phyloP scores from a whole-genome alignment of 2,329 filamentous ascomycete species.

The Monosporascus sp. region DNA sequence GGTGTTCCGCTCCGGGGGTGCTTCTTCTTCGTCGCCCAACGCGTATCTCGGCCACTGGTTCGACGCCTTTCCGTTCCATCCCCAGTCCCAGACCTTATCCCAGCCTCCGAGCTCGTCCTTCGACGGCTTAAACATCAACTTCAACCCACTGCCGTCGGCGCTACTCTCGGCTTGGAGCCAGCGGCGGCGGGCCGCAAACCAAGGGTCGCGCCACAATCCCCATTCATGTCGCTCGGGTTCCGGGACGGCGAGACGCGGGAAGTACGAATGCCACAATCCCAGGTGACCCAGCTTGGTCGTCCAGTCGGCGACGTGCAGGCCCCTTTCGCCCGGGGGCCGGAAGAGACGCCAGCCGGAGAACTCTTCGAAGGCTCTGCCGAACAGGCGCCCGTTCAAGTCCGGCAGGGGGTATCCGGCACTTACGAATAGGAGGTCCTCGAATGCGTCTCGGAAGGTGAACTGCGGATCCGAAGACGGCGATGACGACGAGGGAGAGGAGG shows the following conservation, averaged over 20 bases:
- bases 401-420: conserved; percentile 37
- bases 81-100: background rate
- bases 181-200: background rate
- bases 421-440: conserved; percentile 50
- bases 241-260: conserved; percentile 12
- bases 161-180: background rate
- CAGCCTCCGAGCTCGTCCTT: background rate
- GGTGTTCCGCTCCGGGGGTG: background rate
- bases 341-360: conserved; percentile 16
- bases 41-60: background rate
- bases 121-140: background rate
- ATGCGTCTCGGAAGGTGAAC: conserved; percentile 52
- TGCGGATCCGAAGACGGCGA: background rate
- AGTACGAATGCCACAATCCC: conserved; percentile 31
- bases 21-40: background rate
- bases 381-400: conserved; percentile 27
- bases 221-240: too few relatives aligned
- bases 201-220: background rate
- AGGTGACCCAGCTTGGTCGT: conserved; percentile 31
- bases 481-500: conserved; percentile 7
- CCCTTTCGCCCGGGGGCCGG: conserved; percentile 6
- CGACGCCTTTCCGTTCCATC: background rate
- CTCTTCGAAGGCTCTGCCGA: conserved; percentile 6
- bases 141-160: background rate
- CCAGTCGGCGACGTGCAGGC: conserved; percentile 39